Evolutionary conservation across 345 rosid genomes (phyloP), one percentile per base, ranked within the genome.

Genomic region (Gossypium herbaceum): DNA sequence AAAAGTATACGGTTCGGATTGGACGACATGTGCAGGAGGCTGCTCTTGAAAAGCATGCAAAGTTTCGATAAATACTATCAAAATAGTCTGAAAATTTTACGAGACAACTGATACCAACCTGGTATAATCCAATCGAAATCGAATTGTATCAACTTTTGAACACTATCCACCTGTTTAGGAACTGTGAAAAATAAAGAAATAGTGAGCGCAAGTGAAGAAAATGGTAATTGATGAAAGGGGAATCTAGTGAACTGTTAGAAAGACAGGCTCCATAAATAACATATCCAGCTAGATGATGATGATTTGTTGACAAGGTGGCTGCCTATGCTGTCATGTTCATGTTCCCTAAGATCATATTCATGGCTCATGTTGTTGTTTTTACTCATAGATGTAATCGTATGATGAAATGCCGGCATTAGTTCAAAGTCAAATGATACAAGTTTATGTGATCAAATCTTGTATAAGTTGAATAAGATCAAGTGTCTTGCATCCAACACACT

Each of bases 41-140:
- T 51, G 20, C 17, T 51, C 45, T 9, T 29, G 16, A 27, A 52
- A 20, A 57, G 29, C 12, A 20, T 20, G 61, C 25, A 57, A 52
- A 34, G 48, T 71, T 70, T 17, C 2, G n/a, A 54, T 71, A 27
- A 9, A 41, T 51, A 16, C 10, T 2, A 51, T 13, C 44, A 9
- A 22, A 20, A 27, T 29, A 27, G 22, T n/a, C 17, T 0, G 20
- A 54, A 48, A 50, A 9, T 47, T 34, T 45, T 25, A 45, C 34
- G 29, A 48, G n/a, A 48, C 9, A 44, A 27, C 3, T 15, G 59
- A 48, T 12, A 79, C 83, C 24, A 19, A 84, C 87, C 85, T 62
- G 87, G 87, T 71, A 84, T 20, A 9, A 82, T 78, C 85, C 85
- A 80, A 70, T 68, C 58, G 82, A 84, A 82, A 45, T 84, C 79